Evolutionary conservation across 176 grass and related monocot genomes (phyloP).

Genomic region (Dendrocalamus sinicus): DNA sequence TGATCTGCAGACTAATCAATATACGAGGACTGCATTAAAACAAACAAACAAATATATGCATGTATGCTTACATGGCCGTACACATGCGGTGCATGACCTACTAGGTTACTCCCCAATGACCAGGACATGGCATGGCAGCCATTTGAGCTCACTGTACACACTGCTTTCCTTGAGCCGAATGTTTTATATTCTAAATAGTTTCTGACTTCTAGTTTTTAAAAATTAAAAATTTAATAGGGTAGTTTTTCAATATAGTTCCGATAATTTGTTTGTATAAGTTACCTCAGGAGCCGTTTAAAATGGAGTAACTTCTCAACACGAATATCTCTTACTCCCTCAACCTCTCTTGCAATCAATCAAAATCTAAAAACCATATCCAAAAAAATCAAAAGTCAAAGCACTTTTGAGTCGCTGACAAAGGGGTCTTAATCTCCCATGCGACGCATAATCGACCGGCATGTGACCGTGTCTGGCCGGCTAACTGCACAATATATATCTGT

Average conservation of each 20-base stretch:
- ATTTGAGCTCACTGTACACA: background rate
- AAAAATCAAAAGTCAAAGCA: too few relatives aligned
- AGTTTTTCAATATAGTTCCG: too few relatives aligned
- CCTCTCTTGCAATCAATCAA: too few relatives aligned
- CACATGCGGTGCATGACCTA: background rate
- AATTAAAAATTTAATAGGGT: fast-evolving
- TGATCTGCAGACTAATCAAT: conserved; percentile 1
- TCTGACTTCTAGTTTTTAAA: too few relatives aligned
- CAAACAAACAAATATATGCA: background rate
- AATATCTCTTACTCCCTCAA: too few relatives aligned
- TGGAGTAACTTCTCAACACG: too few relatives aligned
- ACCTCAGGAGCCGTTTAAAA: too few relatives aligned
- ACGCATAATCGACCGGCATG: background rate
- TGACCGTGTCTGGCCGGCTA: background rate
- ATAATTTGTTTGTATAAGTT: too few relatives aligned
- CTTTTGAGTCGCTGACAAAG: too few relatives aligned
- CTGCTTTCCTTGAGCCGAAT: background rate
- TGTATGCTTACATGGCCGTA: conserved; percentile 21
- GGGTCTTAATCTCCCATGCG: background rate
- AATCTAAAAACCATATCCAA: too few relatives aligned
- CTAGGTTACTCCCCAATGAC: background rate
- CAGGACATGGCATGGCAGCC: background rate
- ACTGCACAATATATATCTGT: too few relatives aligned
- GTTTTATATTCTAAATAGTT: too few relatives aligned
- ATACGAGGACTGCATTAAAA: background rate